phyloP scores from a whole-genome alignment of 179 eudicot genomes.

The Heliamphora pulchella region DNA sequence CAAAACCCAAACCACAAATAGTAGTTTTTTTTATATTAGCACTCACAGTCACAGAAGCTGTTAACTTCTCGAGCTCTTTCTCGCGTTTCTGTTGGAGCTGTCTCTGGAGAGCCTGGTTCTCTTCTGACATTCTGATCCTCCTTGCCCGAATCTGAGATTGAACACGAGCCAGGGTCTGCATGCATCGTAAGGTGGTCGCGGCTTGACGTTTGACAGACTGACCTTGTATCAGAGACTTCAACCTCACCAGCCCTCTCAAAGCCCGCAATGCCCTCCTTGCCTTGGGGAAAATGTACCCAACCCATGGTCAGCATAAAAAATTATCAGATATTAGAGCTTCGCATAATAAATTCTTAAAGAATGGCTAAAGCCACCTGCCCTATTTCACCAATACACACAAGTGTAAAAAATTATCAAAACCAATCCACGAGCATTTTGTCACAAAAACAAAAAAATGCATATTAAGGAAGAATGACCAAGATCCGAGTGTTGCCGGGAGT shows the following conservation, averaged over 20 bases:
- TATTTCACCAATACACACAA: neutral
- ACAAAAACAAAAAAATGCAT: neutral
- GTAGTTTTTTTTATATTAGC: neutral
- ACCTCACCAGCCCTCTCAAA: constrained; percentile 55
- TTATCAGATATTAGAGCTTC: neutral
- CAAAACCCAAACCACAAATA: neutral
- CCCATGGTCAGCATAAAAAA: neutral
- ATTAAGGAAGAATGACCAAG: neutral
- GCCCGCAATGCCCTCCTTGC: constrained; percentile 63
- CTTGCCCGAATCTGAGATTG: constrained; percentile 54
- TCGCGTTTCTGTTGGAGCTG: constrained; percentile 32
- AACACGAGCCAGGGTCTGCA: constrained; percentile 62
- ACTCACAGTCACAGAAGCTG: constrained; percentile 22
- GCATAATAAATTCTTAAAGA: neutral
- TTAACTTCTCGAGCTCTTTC: constrained; percentile 25
- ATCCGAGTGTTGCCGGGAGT: neutral
- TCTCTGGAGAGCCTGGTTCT: constrained; percentile 30
- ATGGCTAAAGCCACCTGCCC: neutral
- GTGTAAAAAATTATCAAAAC: neutral
- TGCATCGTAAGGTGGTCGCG: constrained; percentile 44
- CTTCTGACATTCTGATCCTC: constrained; percentile 45
- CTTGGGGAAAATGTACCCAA: constrained; percentile 21
- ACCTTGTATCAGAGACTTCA: constrained; percentile 58
- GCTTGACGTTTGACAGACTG: constrained; percentile 70
- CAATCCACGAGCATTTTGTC: neutral